These are phyloP conservation scores for Tilletia caries DNA, from an alignment of 1,284 basidiomycete genomes.

Conservation along the genomic window DNA sequence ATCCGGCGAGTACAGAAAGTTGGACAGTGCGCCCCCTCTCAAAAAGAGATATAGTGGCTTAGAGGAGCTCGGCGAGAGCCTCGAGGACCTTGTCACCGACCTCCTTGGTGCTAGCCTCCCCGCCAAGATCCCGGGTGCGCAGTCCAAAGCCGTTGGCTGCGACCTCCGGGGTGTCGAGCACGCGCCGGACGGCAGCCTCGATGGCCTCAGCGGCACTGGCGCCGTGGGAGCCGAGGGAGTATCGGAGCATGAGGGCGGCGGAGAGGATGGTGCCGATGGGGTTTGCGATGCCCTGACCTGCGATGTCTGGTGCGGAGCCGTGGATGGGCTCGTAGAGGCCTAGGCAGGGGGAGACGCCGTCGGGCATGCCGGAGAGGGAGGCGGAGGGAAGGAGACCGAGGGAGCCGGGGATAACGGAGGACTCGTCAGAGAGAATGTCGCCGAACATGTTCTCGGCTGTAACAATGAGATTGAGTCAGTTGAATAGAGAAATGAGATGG, in stretches of 20 bases:
- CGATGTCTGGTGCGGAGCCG: constrained; percentile 81
- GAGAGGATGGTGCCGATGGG: constrained; percentile 96
- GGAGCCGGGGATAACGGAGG: constrained; percentile 94
- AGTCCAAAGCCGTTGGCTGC: constrained; percentile 69
- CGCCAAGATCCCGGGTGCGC: constrained; percentile 84
- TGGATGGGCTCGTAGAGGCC: constrained; percentile 93
- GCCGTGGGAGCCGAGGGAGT: constrained; percentile 78
- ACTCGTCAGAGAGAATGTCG: constrained; percentile 84
- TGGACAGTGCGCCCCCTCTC: neutral
- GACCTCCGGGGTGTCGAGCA: constrained; percentile 68
- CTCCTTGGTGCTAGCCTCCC: constrained; percentile 69
- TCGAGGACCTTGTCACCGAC: constrained; percentile 81
- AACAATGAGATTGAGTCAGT: neutral
- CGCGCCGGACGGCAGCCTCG: constrained; percentile 82
- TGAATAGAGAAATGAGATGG: neutral
- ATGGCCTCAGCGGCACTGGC: constrained; percentile 72
- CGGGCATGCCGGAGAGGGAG: constrained; percentile 85
- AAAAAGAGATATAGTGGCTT: neutral
- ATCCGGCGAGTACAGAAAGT: too few species aligned
- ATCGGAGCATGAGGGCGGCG: constrained; percentile 88
- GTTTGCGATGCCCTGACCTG: constrained; percentile 90
- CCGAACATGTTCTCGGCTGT: constrained; percentile 44
- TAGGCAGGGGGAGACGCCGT: constrained; percentile 64
- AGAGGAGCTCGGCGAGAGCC: constrained; percentile 66
- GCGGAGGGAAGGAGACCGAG: constrained; percentile 93